These are phyloP conservation scores for Holtermannia corniformis DNA, from an alignment of 768 basidiomycete genomes.

Conservation along the genomic window DNA sequence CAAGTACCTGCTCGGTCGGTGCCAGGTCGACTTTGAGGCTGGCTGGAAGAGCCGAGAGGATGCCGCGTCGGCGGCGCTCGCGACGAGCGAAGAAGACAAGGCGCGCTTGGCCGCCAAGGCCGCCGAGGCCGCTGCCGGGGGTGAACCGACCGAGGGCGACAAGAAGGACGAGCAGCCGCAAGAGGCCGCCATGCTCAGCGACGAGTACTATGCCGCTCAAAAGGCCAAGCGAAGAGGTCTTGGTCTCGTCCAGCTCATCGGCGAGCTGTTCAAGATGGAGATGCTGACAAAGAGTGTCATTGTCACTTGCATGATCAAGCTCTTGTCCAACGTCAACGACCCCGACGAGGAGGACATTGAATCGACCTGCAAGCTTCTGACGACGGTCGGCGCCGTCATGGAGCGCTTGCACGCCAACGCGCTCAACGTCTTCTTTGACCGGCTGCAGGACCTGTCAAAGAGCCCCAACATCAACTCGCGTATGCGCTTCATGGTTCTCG, in stretches of 20 bases:
- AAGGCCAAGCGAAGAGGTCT: conserved; percentile 96
- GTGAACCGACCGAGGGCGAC: conserved; percentile 48
- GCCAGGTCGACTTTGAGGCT: conserved; percentile 95
- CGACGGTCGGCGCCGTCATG: conserved; percentile 74
- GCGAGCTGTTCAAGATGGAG: conserved; percentile 96
- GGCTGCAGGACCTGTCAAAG: conserved; percentile 75
- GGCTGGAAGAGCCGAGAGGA: conserved; percentile 87
- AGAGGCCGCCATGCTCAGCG: conserved; percentile 68
- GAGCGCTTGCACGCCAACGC: conserved; percentile 76
- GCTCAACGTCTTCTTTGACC: conserved; percentile 85
- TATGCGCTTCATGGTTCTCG: conserved; percentile 93
- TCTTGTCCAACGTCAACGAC: conserved; percentile 82
- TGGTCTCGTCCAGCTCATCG: conserved; percentile 95
- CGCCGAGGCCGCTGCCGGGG: conserved; percentile 46
- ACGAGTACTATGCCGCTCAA: conserved; percentile 91
- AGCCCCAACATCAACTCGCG: conserved; percentile 68
- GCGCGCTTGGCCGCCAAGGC: conserved; percentile 48
- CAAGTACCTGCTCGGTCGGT: conserved; percentile 90
- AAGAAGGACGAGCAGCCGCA: conserved; percentile 50
- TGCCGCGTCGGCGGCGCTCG: conserved; percentile 73
- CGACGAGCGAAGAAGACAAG: conserved; percentile 75
- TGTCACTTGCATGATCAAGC: conserved; percentile 95
- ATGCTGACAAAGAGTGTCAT: conserved; percentile 98
- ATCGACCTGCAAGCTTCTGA: conserved; percentile 81
- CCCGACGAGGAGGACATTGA: conserved; percentile 98